These are phyloP conservation scores for Cryptococcus maquisensis DNA, from an alignment of 1,284 basidiomycete genomes.

Conservation along the genomic window DNA sequence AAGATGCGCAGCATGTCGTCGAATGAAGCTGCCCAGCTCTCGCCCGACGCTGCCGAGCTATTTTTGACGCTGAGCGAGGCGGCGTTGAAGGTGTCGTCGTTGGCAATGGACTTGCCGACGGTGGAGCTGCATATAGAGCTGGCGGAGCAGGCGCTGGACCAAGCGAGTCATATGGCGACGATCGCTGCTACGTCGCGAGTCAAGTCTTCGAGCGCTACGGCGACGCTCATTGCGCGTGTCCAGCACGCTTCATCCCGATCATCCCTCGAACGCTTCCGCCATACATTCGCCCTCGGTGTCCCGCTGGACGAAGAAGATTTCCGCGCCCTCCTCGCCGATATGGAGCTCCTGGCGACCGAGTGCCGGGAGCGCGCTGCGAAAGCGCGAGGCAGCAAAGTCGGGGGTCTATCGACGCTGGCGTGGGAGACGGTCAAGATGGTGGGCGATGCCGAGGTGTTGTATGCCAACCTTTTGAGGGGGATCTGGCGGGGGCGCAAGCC, in stretches of 20 bases:
- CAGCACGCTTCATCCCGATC: conserved; percentile 40
- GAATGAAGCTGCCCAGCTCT: conserved; percentile 27
- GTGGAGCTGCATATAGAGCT: conserved; percentile 41
- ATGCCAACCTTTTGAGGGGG: conserved; percentile 37
- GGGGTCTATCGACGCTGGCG: conserved; percentile 32
- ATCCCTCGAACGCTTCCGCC: conserved; percentile 35
- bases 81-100: conserved; percentile 30
- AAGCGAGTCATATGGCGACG: conserved; percentile 46
- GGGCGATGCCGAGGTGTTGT: conserved; percentile 39
- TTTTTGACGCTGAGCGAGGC: conserved; percentile 37
- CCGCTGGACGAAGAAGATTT: conserved; percentile 44
- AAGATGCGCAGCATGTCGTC: conserved; percentile 23
- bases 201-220: conserved; percentile 25
- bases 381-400: conserved; percentile 35
- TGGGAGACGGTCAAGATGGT: conserved; percentile 39
- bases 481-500: conserved; percentile 41
- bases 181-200: conserved; percentile 28
- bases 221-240: conserved; percentile 42
- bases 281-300: conserved; percentile 36
- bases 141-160: conserved; percentile 45
- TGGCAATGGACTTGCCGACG: conserved; percentile 27
- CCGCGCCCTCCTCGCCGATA: conserved; percentile 36
- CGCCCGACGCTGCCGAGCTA: conserved; percentile 39
- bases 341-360: conserved; percentile 36
- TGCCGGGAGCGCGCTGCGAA: conserved; percentile 37